phyloP scores from a whole-genome alignment of 2,329 filamentous ascomycete genomes.

The Graphilbum fragrans region DNA sequence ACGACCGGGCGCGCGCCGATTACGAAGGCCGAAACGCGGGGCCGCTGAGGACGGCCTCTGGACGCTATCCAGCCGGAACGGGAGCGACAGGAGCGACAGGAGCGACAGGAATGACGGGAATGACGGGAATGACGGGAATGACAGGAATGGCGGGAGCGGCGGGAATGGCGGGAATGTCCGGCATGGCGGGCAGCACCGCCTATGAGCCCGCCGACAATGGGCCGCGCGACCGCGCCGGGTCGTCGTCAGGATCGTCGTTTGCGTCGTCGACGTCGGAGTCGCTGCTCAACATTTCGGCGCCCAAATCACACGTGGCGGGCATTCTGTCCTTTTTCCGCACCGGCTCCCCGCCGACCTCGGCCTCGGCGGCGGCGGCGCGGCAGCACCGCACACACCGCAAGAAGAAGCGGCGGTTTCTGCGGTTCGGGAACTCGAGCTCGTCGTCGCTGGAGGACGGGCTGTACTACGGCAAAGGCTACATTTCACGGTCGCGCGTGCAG shows the following conservation, averaged over 20 bases:
- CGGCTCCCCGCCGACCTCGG: constrained; percentile 1
- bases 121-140: not conserved
- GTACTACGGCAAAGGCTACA: constrained; percentile 40
- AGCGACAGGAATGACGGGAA: too few species aligned
- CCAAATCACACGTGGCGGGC: constrained; percentile 15
- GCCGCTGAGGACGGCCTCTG: too few species aligned
- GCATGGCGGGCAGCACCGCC: not conserved
- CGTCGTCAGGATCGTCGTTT: constrained; percentile 15
- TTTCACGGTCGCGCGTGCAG: constrained; percentile 13
- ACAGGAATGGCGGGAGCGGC: not conserved
- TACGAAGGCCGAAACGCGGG: too few species aligned
- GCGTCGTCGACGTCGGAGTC: constrained; percentile 20
- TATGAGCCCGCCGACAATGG: not conserved
- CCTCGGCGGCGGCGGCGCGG: not conserved
- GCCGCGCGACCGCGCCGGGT: not conserved
- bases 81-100: too few species aligned
- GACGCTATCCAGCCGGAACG: too few species aligned
- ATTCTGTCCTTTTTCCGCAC: constrained; percentile 20
- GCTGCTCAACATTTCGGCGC: constrained; percentile 20
- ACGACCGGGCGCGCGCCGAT: not conserved
- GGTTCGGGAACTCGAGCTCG: constrained; percentile 37
- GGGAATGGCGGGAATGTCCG: not conserved
- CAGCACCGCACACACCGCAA: constrained; percentile 11
- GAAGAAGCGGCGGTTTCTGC: constrained; percentile 31
- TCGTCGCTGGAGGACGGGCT: constrained; percentile 44